Percentiles rank a stretch among this genome's conserved stretches.
Conservation (phyloP, 805 yeast species). For the Metschnikowia colocasiae region DNA sequence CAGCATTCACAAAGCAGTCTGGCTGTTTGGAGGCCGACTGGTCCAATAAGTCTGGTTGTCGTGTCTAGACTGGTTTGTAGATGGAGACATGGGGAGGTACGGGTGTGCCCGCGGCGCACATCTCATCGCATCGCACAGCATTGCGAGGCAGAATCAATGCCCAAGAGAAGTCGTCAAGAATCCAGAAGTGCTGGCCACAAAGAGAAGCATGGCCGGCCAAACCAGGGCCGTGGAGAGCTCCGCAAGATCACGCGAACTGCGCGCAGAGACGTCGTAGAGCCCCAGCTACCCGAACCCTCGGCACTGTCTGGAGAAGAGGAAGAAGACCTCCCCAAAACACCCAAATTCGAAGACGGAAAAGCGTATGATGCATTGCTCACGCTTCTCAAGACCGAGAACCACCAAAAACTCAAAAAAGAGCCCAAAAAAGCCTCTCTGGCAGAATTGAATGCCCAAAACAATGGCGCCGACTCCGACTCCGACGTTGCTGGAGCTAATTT, state of each 20-base stretch:
- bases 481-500: slow-evolving; percentile 31
- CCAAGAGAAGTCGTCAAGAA: slow-evolving; percentile 2
- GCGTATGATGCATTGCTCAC: slow-evolving; percentile 69
- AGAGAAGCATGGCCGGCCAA: slow-evolving; percentile 16
- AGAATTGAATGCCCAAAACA: slow-evolving; percentile 3
- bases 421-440: slow-evolving; percentile 12
- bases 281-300: slow-evolving; percentile 15
- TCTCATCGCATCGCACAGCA: slow-evolving; percentile 10
- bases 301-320: slow-evolving; percentile 15
- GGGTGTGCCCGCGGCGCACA: not conserved
- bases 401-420: slow-evolving; percentile 16
- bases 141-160: not conserved
- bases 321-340: slow-evolving; percentile 19
- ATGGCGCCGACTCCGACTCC: slow-evolving; percentile 10
- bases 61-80: too few species aligned
- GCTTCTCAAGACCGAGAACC: slow-evolving; percentile 47
- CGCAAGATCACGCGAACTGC: slow-evolving; percentile 59
- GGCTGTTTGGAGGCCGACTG: too few species aligned
- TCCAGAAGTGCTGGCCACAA: not conserved
- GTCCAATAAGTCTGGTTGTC: too few species aligned
- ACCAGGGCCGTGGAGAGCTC: slow-evolving; percentile 58
- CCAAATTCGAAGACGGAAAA: slow-evolving; percentile 26
- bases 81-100: not conserved
- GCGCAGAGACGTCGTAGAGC: slow-evolving; percentile 27
- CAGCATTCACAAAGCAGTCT: too few species aligned